phyloP scores from a whole-genome alignment of 768 basidiomycete species.

The Boletus subcaerulescens region DNA sequence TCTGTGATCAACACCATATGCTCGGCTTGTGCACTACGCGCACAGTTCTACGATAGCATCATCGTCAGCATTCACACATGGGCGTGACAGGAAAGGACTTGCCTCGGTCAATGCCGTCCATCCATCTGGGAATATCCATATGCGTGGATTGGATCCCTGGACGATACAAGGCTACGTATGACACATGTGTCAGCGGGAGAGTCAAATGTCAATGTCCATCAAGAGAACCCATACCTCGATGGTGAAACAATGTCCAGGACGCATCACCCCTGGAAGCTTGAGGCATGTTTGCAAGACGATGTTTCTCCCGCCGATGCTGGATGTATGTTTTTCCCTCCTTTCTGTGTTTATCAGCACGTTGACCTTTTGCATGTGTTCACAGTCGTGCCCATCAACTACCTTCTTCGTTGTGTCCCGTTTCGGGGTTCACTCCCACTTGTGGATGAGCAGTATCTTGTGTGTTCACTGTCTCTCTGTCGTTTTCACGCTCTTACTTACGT shows the following conservation, averaged over 20 bases:
- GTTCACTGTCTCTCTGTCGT: slow-evolving; percentile 22
- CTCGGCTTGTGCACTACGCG: slow-evolving; percentile 81
- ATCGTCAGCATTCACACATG: neutral
- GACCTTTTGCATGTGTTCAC: neutral
- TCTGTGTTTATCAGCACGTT: rapidly evolving
- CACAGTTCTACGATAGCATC: slow-evolving; percentile 56
- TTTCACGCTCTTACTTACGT: neutral
- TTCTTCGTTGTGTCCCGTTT: slow-evolving; percentile 41
- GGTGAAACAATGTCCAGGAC: slow-evolving; percentile 86
- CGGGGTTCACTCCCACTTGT: slow-evolving; percentile 12
- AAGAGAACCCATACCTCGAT: slow-evolving; percentile 61
- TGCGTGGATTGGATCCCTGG: slow-evolving; percentile 64
- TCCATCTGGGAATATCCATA: slow-evolving; percentile 85
- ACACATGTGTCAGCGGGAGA: neutral
- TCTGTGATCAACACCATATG: slow-evolving; percentile 84
- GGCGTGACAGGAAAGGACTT: slow-evolving; percentile 12
- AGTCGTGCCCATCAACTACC: slow-evolving; percentile 61
- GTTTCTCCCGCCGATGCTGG: slow-evolving; percentile 31
- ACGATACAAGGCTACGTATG: slow-evolving; percentile 63
- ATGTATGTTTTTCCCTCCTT: slow-evolving; percentile 42
- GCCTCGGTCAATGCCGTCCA: slow-evolving; percentile 91
- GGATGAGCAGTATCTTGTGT: slow-evolving; percentile 95
- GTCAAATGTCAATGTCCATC: neutral
- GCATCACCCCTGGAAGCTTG: slow-evolving; percentile 66
- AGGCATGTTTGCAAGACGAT: slow-evolving; percentile 25